Base-by-base conservation (phyloP, 345 rosid genomes). In the Carallia pectinifolia region DNA sequence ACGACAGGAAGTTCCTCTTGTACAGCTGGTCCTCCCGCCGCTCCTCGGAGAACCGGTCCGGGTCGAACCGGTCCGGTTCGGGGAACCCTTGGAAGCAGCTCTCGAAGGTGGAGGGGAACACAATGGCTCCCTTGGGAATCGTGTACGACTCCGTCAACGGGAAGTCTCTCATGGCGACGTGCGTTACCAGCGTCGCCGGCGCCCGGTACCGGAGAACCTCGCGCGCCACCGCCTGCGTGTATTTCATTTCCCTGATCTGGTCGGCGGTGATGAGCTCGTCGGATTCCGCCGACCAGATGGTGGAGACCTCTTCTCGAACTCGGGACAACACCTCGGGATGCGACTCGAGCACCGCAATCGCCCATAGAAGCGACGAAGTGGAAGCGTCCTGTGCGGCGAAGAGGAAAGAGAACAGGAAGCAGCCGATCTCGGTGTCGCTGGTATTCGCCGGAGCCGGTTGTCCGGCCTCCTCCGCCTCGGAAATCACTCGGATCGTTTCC, bases 151-250 rank as follows among this genome's bases (percentile, higher is more conserved):
- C 80, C 31, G 96, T 89, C 77, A 93, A 62, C 18, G 76, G 85
- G 66, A 89, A 90, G 64, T 93, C 93, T 30, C 4, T 38, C 15
- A 79, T 71, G 15, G 98, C 98, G 15, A 93, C 74, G 82, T 93
- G 98, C 1, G 97, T 93, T 50, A 93, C 97, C 77, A 90, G 40
- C 0, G 97, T 89, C 17, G 97, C 98, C 38, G 98, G 98, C 0
- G 98, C 62, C 0, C 98, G 77, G 76, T 72, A 90, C 64, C 98
- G 76, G 2, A 93, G 19, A 0, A 93, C 93, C 71, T 93, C 98
- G 47, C 96, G 98, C 58, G 96, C 98, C 62, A 93, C 98, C 39
- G 88, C 79, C 63, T 81, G 89, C 56, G 98, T 90, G 83, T 89
- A 93, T 68, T 73, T 86, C 97, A 93, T 86, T 58, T 88, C 87